phyloP scores from a whole-genome alignment of 257 asterid species.

The Nicotiana undulata region DNA sequence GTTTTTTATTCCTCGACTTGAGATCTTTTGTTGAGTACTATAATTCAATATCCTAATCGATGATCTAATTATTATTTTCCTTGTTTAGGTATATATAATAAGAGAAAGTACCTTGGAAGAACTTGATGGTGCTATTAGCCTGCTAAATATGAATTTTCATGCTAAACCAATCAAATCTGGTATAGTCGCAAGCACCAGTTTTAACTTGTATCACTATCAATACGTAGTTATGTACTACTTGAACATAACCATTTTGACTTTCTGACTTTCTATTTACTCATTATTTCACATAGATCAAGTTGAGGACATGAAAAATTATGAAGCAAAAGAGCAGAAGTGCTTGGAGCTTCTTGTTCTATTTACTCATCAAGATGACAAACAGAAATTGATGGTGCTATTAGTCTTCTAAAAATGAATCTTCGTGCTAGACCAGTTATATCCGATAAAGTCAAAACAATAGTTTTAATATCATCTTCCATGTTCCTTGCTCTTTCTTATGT shows the following conservation, averaged over 20 bases:
- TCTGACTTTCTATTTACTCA: background rate
- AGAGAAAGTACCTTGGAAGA: constrained; percentile 34
- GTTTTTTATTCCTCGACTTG: too few species aligned
- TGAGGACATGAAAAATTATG: constrained; percentile 10
- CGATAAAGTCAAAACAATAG: constrained; percentile 10
- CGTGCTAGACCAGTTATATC: constrained; percentile 16
- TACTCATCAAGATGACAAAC: constrained; percentile 9
- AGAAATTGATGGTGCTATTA: constrained; percentile 39
- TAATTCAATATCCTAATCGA: background rate
- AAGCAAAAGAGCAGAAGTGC: background rate
- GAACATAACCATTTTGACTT: background rate
- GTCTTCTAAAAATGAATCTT: constrained; percentile 27
- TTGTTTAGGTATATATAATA: constrained; percentile 46
- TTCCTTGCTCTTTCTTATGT: too few species aligned
- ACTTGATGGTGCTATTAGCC: constrained; percentile 36
- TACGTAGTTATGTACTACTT: too few species aligned
- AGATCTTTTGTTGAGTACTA: too few species aligned
- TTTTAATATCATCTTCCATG: background rate
- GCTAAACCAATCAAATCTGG: constrained; percentile 18
- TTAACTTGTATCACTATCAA: background rate
- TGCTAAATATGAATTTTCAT: constrained; percentile 26
- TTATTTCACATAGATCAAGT: background rate
- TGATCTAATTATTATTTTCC: background rate
- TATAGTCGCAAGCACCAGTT: constrained; percentile 2
- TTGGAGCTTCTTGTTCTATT: constrained; percentile 1